Conservation (phyloP, 441 rosid species). For the Kokia cookei region DNA sequence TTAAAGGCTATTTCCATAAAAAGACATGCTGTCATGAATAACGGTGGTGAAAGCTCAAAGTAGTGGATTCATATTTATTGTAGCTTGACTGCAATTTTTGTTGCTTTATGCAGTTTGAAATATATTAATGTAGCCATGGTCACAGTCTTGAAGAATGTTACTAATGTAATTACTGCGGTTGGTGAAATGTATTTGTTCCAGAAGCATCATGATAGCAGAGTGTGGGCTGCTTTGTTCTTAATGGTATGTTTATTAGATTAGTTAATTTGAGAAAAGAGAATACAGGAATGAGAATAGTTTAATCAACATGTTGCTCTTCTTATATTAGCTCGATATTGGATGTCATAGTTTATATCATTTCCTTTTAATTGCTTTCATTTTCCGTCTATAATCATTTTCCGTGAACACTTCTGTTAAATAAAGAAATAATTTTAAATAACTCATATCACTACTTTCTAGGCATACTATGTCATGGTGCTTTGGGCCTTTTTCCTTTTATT, state of each 20-base stretch:
- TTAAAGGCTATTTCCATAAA: background rate
- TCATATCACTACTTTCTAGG: background rate
- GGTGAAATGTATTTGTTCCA: conserved; percentile 95
- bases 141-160: conserved; percentile 94
- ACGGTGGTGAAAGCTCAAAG: background rate
- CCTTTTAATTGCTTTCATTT: background rate
- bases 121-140: conserved; percentile 99
- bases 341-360: background rate
- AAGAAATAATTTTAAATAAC: background rate
- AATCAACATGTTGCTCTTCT: background rate
- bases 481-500: background rate
- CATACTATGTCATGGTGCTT: background rate
- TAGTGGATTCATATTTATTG: background rate
- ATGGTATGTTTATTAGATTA: conserved; percentile 54
- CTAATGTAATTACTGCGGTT: conserved; percentile 90
- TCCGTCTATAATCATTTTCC: background rate
- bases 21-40: background rate
- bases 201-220: conserved; percentile 90
- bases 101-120: conserved; percentile 60
- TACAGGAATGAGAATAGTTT: background rate
- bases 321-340: background rate
- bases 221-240: conserved; percentile 93
- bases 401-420: background rate
- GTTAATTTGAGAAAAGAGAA: background rate
- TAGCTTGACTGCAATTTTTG: background rate